Conservation (phyloP, 257 asterid species). For the Linaria vulgaris region DNA sequence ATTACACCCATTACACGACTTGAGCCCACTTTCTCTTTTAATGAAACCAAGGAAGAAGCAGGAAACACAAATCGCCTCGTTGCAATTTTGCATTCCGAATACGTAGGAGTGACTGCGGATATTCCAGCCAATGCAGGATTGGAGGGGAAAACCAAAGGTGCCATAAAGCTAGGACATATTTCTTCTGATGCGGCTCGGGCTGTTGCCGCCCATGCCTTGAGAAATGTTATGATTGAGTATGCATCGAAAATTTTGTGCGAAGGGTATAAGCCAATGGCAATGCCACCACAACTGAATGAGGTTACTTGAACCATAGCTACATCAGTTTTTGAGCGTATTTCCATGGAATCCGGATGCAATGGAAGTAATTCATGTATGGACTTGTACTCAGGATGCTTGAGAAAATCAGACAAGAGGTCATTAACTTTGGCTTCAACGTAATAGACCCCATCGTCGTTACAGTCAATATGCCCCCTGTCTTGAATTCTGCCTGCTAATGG, state of each 20-base stretch:
- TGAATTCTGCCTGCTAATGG: background rate
- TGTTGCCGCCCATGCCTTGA: slow-evolving; percentile 17
- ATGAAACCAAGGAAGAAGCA: background rate
- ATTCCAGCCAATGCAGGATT: background rate
- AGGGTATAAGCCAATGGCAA: background rate
- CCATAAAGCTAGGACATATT: background rate
- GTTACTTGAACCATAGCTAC: slow-evolving; percentile 8
- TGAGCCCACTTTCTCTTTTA: background rate
- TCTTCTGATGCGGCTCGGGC: background rate
- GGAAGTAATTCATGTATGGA: slow-evolving; percentile 2
- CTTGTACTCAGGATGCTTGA: background rate
- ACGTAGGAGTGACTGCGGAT: background rate
- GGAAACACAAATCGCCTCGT: background rate
- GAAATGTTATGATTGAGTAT: background rate
- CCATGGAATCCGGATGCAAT: background rate
- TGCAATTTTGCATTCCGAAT: background rate
- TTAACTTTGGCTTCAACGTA: background rate
- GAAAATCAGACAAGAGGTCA: background rate
- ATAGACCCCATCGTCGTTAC: slow-evolving; percentile 1
- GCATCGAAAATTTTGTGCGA: slow-evolving; percentile 1
- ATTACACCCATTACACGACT: slow-evolving; percentile 1
- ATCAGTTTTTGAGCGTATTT: background rate
- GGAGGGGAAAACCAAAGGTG: slow-evolving; percentile 4
- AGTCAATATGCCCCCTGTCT: background rate
- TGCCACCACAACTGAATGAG: slow-evolving; percentile 5